Percentiles rank a stretch among this genome's conserved stretches.
These are phyloP conservation scores for Venturiaceae sp. DNA, from an alignment of 2,329 filamentous ascomycete species.

Conservation along the genomic window DNA sequence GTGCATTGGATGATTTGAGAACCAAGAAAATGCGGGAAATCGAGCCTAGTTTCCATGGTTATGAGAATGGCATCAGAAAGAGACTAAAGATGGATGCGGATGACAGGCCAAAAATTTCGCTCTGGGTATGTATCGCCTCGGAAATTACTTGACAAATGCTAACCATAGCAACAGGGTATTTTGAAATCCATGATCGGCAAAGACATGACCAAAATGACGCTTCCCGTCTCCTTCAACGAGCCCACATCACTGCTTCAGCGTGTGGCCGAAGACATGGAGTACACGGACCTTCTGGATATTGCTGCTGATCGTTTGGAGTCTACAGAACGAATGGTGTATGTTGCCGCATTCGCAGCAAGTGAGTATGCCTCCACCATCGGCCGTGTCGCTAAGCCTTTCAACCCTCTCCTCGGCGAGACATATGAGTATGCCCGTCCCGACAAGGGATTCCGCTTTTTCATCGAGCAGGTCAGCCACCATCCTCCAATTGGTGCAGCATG, in stretches of 20 bases:
- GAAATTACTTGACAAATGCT: no score
- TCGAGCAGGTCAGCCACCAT: constrained; percentile 97
- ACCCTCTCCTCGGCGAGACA: constrained; percentile 89
- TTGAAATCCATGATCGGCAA: constrained; percentile 99
- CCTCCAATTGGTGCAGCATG: constrained; percentile 88
- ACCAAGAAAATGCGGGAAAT: constrained; percentile 50
- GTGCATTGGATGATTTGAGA: constrained; percentile 12
- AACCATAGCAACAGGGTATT: constrained; percentile 73
- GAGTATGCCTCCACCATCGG: constrained; percentile 97
- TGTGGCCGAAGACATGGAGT: constrained; percentile 97
- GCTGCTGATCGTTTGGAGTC: constrained; percentile 80
- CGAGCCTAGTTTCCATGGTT: constrained; percentile 71
- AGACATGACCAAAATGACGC: constrained; percentile 99
- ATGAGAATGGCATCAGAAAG: constrained; percentile 77
- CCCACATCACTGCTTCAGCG: constrained; percentile 91
- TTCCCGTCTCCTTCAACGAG: constrained; percentile 97
- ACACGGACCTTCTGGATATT: constrained; percentile 81
- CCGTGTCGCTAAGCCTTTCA: constrained; percentile 96
- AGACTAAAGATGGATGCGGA: constrained; percentile 84
- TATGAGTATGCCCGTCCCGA: constrained; percentile 94
- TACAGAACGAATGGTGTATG: constrained; percentile 85
- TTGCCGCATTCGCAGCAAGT: constrained; percentile 89
- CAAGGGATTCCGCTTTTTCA: constrained; percentile 96
- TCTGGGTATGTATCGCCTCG: constrained; percentile 69
- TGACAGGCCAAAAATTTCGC: constrained; percentile 82